A percentile compares a stretch with the other conserved stretches of the same genome.
Conservation (phyloP, 2,329 filamentous ascomycete genomes). For the Emmonsiellopsis sp. region DNA sequence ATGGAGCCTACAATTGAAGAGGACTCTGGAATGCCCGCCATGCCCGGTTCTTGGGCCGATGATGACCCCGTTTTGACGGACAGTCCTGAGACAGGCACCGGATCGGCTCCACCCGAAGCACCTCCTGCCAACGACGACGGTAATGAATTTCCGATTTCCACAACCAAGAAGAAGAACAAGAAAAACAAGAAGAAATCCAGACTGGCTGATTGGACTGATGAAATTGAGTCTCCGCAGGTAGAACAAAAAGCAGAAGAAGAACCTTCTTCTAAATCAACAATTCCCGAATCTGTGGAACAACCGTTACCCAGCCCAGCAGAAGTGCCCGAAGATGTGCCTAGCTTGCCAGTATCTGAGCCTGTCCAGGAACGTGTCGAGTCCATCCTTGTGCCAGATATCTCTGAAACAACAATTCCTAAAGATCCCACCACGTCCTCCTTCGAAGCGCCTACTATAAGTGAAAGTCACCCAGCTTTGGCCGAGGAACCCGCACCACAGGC, state of each 20-base stretch:
- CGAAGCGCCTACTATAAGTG: background rate
- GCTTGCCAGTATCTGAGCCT: background rate
- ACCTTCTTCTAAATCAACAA: background rate
- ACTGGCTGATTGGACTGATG: conserved; percentile 35
- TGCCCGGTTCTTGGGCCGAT: background rate
- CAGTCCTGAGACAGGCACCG: conserved; percentile 15
- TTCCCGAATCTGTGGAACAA: background rate
- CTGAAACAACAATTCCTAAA: background rate
- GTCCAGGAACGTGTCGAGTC: background rate
- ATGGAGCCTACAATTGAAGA: background rate
- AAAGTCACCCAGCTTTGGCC: background rate
- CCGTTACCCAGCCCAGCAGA: background rate
- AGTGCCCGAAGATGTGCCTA: background rate
- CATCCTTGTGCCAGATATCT: background rate
- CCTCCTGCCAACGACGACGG: conserved; percentile 28
- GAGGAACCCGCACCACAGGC: background rate
- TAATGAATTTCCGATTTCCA: conserved; percentile 38
- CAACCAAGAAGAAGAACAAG: conserved; percentile 25
- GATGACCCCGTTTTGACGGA: conserved; percentile 13
- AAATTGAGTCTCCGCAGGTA: conserved; percentile 35
- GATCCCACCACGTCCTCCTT: background rate
- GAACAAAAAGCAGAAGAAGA: conserved; percentile 18
- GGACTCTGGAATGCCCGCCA: background rate
- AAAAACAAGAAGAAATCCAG: conserved; percentile 27
- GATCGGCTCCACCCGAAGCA: conserved; percentile 16